Conservation (phyloP, 805 yeast genomes). For the Citeromyces matritensis region DNA sequence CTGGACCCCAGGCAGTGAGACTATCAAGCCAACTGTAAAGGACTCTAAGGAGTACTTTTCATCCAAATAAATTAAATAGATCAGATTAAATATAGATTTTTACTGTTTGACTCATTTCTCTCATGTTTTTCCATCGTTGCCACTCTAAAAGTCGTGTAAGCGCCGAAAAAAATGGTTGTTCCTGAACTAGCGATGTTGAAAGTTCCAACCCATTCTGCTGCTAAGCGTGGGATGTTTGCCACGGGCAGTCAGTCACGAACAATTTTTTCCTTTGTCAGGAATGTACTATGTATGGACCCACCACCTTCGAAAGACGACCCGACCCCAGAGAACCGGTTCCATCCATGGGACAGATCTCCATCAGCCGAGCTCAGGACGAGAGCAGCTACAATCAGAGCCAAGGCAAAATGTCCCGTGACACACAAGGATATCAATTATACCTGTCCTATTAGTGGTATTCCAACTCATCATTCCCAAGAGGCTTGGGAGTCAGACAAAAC, state of each 20-base stretch:
- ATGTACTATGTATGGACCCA: constrained; percentile 33
- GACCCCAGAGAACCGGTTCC: constrained; percentile 57
- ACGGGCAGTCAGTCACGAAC: constrained; percentile 4
- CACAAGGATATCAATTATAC: constrained; percentile 64
- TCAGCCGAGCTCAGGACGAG: constrained; percentile 75
- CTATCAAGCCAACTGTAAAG: constrained; percentile 73
- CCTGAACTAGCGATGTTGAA: no score
- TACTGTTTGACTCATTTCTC: not conserved
- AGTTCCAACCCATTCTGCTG: no score
- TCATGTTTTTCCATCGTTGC: no score
- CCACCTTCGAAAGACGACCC: constrained; percentile 55
- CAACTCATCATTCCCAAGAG: constrained; percentile 82
- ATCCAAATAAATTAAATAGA: constrained; percentile 23
- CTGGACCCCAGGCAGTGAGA: constrained; percentile 94
- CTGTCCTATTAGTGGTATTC: constrained; percentile 91
- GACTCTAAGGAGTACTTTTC: constrained; percentile 71
- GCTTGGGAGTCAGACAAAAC: constrained; percentile 77
- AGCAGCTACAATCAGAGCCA: constrained; percentile 80
- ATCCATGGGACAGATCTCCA: constrained; percentile 90
- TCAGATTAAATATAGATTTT: not conserved
- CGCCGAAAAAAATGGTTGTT: no score
- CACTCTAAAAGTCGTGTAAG: no score
- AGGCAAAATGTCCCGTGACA: constrained; percentile 87
- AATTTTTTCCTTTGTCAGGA: constrained; percentile 17
- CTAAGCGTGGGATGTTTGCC: no score